Evolutionary conservation across 140 eudicot species (phyloP).

Genomic region (Oenanthe javanica): DNA sequence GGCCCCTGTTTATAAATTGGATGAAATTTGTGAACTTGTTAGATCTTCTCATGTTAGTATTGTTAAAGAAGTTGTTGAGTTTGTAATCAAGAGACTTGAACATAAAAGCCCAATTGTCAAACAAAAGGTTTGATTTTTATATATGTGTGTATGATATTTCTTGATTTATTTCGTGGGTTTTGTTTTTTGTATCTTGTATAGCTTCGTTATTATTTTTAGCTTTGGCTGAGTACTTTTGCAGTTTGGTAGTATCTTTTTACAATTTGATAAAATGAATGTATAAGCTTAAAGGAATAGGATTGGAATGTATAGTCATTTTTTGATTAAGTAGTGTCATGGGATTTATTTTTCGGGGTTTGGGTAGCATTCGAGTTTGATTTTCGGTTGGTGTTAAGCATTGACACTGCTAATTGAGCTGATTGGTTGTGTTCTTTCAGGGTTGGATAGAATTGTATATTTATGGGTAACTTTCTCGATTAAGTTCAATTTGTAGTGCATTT

Average conservation of each 20-base stretch:
- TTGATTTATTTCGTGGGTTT: not conserved
- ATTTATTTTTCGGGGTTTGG: not conserved
- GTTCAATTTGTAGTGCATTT: too few relatives aligned
- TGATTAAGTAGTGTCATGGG: not conserved
- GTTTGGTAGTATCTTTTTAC: not conserved
- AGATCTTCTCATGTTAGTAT: constrained; percentile 70
- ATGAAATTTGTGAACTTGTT: constrained; percentile 83
- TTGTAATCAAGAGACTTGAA: constrained; percentile 67
- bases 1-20: constrained; percentile 81
- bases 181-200: not conserved
- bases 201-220: not conserved
- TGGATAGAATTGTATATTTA: not conserved
- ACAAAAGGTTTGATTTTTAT: constrained; percentile 45
- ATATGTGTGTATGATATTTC: not conserved
- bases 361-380: not conserved
- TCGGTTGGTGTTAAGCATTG: not conserved
- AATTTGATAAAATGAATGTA: not conserved
- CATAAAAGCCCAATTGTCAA: constrained; percentile 88
- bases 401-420: not conserved
- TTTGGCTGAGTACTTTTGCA: not conserved
- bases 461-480: too few relatives aligned
- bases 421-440: not conserved
- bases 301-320: not conserved
- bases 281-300: not conserved
- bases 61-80: constrained; percentile 67